phyloP scores from a whole-genome alignment of 192 early-diverging fungal genomes.

The Cetraspora pellucida region DNA sequence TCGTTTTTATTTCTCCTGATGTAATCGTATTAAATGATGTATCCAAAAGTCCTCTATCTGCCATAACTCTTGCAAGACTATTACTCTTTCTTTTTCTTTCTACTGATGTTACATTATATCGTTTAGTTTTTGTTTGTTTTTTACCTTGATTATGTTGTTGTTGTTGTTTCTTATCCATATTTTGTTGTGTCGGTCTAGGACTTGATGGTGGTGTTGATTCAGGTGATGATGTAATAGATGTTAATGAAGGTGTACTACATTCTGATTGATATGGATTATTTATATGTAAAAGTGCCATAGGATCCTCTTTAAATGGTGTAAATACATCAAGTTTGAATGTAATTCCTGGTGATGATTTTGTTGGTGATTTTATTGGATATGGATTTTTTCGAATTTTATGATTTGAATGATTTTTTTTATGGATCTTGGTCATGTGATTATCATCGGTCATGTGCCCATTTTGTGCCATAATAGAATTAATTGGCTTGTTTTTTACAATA shows the following conservation, averaged over 20 bases:
- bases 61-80: conserved; percentile 18
- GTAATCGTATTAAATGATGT: conserved; percentile 3
- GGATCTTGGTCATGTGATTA: neutral
- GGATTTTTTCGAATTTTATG: neutral
- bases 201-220: neutral
- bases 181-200: neutral
- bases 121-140: conserved; percentile 3
- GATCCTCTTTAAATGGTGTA: conserved; percentile 3
- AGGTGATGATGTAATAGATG: neutral
- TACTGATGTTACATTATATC: neutral
- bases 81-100: conserved; percentile 4
- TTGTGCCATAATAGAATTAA: neutral
- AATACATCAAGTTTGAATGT: conserved; percentile 1
- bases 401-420: neutral
- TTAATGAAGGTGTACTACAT: neutral
- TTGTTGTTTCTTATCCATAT: neutral
- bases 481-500: neutral
- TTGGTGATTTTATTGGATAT: conserved; percentile 7
- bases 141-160: no score
- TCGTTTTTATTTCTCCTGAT: neutral
- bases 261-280: no score
- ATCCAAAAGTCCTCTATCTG: conserved; percentile 19
- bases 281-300: neutral
- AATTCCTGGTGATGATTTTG: conserved; percentile 17
- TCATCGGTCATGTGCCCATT: neutral